phyloP scores from a whole-genome alignment of 2,329 filamentous ascomycete species.

The Colletotrichum abscissum region DNA sequence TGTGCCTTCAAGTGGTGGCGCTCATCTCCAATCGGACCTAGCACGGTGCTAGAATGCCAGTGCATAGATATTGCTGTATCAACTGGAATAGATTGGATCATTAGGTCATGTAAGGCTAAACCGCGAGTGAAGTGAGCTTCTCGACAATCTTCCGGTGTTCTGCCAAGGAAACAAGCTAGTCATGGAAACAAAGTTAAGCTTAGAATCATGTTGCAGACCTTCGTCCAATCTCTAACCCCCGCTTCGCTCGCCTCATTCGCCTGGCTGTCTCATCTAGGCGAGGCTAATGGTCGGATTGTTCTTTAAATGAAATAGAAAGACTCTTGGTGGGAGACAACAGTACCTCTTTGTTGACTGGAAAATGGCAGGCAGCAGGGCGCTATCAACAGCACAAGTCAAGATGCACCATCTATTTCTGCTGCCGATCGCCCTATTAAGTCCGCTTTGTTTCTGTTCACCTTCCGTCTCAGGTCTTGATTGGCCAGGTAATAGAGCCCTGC shows the following conservation, averaged over 20 bases:
- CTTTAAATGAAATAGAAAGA: too few species aligned
- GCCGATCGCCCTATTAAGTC: not conserved
- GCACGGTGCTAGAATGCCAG: too few species aligned
- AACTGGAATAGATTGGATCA: too few species aligned
- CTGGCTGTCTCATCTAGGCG: not conserved
- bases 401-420: not conserved
- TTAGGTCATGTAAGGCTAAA: too few species aligned
- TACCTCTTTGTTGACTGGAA: too few species aligned
- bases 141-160: too few species aligned
- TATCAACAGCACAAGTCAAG: too few species aligned
- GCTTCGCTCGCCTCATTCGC: not conserved
- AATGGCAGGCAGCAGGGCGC: not conserved
- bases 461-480: not conserved
- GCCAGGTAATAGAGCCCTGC: constrained; percentile 5
- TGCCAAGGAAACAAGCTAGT: not conserved
- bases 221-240: not conserved
- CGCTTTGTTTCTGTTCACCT: not conserved
- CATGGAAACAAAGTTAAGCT: not conserved
- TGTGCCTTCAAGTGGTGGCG: too few species aligned
- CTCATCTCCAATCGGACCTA: too few species aligned
- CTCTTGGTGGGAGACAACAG: too few species aligned
- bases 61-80: too few species aligned
- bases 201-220: not conserved
- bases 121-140: too few species aligned
- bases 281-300: not conserved